These are phyloP conservation scores for Ceratobasidium sp. DNA, from an alignment of 1,284 basidiomycete genomes.

Conservation along the genomic window DNA sequence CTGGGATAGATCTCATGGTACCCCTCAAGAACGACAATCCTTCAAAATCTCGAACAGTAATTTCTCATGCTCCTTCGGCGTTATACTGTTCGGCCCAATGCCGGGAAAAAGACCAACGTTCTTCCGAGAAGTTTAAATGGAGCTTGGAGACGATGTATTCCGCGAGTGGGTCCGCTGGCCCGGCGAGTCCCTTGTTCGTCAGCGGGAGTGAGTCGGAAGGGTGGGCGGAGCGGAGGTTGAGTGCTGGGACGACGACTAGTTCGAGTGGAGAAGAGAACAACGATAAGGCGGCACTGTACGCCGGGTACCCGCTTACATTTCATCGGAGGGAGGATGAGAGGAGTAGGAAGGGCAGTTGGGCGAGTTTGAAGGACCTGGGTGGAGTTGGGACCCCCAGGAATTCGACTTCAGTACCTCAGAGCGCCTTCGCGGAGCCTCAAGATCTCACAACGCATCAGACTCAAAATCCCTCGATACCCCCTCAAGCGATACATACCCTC, in stretches of 20 bases:
- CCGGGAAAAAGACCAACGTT: slow-evolving; percentile 22
- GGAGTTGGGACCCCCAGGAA: background rate
- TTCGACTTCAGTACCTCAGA: background rate
- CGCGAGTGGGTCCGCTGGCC: background rate
- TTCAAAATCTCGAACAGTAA: slow-evolving; percentile 65
- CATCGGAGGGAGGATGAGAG: slow-evolving; percentile 11
- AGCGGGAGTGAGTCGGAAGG: slow-evolving; percentile 33
- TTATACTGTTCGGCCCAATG: slow-evolving; percentile 81
- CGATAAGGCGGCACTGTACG: slow-evolving; percentile 20
- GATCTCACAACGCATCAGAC: too few species aligned
- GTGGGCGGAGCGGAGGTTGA: slow-evolving; percentile 8
- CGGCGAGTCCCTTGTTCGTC: slow-evolving; percentile 26
- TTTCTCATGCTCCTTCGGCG: slow-evolving; percentile 73
- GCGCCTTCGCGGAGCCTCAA: too few species aligned
- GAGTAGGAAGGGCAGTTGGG: too few species aligned
- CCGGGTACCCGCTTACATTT: slow-evolving; percentile 34
- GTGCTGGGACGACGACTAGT: slow-evolving; percentile 17
- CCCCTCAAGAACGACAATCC: slow-evolving; percentile 44
- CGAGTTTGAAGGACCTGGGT: too few species aligned
- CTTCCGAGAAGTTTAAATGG: slow-evolving; percentile 18
- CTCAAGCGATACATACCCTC: too few species aligned
- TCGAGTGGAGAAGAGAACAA: slow-evolving; percentile 17
- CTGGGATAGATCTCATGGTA: slow-evolving; percentile 7
- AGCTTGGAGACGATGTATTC: slow-evolving; percentile 35
- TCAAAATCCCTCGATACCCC: too few species aligned